These are phyloP conservation scores for Sporothrix variecibatus DNA, from an alignment of 2,329 filamentous ascomycete species.

Conservation along the genomic window DNA sequence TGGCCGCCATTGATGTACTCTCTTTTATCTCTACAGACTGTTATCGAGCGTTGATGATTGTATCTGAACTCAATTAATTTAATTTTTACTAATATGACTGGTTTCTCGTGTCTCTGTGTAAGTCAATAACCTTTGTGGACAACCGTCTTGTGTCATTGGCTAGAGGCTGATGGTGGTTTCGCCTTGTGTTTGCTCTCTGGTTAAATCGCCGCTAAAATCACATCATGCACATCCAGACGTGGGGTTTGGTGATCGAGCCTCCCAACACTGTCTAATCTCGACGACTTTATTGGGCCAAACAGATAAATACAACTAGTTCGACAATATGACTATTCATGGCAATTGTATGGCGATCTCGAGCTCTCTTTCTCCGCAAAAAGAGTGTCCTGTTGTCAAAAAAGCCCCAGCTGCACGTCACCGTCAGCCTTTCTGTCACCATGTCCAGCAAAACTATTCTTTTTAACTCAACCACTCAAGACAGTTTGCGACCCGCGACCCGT, in stretches of 20 bases:
- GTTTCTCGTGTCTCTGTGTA: background rate
- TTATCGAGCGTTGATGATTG: background rate
- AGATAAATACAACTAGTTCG: conserved; percentile 43
- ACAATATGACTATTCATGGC: conserved; percentile 38
- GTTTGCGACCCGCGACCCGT: background rate
- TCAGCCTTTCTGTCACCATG: conserved; percentile 13
- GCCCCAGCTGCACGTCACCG: conserved; percentile 6
- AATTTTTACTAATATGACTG: background rate
- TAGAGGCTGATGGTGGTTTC: background rate
- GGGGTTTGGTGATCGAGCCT: background rate
- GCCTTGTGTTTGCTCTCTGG: background rate
- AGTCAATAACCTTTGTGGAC: background rate
- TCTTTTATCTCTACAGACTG: background rate
- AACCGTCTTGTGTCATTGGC: background rate
- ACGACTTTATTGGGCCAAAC: conserved; percentile 46
- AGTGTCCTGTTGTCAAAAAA: background rate
- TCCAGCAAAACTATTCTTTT: background rate
- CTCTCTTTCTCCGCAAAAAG: background rate
- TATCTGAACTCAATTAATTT: background rate
- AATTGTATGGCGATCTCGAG: background rate
- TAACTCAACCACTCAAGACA: background rate
- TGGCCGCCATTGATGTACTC: background rate
- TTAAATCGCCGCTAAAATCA: conserved; percentile 21
- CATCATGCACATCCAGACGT: conserved; percentile 3
- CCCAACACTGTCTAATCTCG: conserved; percentile 31